A percentile compares a stretch with the other conserved stretches of the same genome.
phyloP scores from a whole-genome alignment of 2,329 filamentous ascomycete species.

The Exophiala dermatitidis region DNA sequence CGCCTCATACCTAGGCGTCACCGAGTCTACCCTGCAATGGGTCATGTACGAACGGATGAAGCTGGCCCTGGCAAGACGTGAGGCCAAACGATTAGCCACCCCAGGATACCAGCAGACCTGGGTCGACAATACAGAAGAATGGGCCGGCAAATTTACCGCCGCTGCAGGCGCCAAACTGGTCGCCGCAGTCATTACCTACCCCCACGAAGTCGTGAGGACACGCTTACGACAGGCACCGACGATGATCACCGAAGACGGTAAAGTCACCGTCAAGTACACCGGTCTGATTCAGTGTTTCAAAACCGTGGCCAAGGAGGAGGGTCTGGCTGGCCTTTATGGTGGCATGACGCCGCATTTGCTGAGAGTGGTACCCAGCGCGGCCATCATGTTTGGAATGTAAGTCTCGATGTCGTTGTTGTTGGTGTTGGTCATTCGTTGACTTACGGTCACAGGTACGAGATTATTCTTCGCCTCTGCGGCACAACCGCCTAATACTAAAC shows the following conservation, averaged over 20 bases:
- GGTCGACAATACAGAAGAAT: slow-evolving; percentile 70
- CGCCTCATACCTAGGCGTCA: slow-evolving; percentile 83
- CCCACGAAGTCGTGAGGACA: slow-evolving; percentile 84
- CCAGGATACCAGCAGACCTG: slow-evolving; percentile 55
- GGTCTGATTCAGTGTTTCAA: slow-evolving; percentile 83
- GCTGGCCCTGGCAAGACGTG: slow-evolving; percentile 56
- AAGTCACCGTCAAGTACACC: slow-evolving; percentile 71
- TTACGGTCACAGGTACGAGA: slow-evolving; percentile 30
- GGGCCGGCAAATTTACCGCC: slow-evolving; percentile 69
- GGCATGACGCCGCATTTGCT: slow-evolving; percentile 87
- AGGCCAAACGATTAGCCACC: slow-evolving; percentile 51
- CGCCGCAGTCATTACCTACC: slow-evolving; percentile 78
- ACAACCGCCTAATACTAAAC: slow-evolving; percentile 29
- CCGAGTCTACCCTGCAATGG: slow-evolving; percentile 88
- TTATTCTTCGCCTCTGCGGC: slow-evolving; percentile 32
- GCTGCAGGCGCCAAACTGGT: slow-evolving; percentile 81
- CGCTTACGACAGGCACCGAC: slow-evolving; percentile 78
- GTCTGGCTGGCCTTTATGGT: slow-evolving; percentile 77
- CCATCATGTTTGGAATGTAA: slow-evolving; percentile 94
- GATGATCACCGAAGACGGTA: slow-evolving; percentile 59
- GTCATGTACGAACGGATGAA: slow-evolving; percentile 93
- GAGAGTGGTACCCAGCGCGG: slow-evolving; percentile 82
- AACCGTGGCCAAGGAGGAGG: slow-evolving; percentile 81
- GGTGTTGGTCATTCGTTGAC: slow-evolving; percentile 30
- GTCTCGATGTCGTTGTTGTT: slow-evolving; percentile 9